Conservation (phyloP, 768 basidiomycete genomes). For the Rickenella mellea region DNA sequence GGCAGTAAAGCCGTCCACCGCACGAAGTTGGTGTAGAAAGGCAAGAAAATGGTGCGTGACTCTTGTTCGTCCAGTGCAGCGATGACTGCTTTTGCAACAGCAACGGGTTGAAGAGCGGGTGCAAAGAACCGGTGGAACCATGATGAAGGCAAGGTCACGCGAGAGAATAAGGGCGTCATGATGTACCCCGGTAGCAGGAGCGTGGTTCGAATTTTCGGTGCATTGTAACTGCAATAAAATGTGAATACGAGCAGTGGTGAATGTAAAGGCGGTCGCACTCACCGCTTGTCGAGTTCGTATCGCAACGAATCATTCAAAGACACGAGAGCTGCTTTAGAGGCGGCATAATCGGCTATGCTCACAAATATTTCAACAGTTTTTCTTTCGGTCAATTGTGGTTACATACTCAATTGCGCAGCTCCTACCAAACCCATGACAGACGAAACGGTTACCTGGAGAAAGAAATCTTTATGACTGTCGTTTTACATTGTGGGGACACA, state of each 20-base stretch:
- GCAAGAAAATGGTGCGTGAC: conserved; percentile 58
- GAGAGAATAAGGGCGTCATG: conserved; percentile 69
- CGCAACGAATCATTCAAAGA: conserved; percentile 77
- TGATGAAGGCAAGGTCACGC: conserved; percentile 37
- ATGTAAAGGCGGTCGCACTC: conserved; percentile 8
- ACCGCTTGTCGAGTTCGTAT: conserved; percentile 80
- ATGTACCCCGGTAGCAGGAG: conserved; percentile 77
- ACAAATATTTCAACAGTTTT: conserved; percentile 1
- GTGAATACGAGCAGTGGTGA: conserved; percentile 4
- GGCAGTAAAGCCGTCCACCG: conserved; percentile 51
- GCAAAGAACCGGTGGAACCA: conserved; percentile 61
- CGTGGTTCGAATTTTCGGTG: conserved; percentile 78
- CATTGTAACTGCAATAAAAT: conserved; percentile 42
- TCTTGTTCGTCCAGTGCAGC: conserved; percentile 74
- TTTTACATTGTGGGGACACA: not conserved
- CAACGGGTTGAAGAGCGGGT: conserved; percentile 63
- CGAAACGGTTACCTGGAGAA: conserved; percentile 59
- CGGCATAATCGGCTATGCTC: conserved; percentile 71
- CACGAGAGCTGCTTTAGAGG: conserved; percentile 86
- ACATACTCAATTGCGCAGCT: conserved; percentile 67
- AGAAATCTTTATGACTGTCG: conserved; percentile 10
- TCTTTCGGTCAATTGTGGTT: conserved; percentile 1
- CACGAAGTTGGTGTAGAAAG: conserved; percentile 59
- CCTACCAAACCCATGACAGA: conserved; percentile 69
- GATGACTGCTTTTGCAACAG: conserved; percentile 76